Evolutionary conservation across 2,329 filamentous ascomycete species (phyloP).

Genomic region (Cordyceps fumosorosea): DNA sequence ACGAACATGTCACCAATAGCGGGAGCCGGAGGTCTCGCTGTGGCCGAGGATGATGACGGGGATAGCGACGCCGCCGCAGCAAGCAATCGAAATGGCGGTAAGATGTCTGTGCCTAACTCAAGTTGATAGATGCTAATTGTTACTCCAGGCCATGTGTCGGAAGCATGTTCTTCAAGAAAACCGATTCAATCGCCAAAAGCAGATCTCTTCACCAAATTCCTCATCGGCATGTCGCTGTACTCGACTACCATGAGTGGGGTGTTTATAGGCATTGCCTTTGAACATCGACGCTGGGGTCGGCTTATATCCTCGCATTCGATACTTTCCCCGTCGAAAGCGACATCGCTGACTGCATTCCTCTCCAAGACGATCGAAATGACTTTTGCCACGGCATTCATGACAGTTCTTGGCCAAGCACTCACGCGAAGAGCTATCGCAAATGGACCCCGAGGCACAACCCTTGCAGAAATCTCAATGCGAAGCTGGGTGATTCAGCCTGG

Average conservation of each 20-base stretch:
- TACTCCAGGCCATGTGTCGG: slow-evolving; percentile 22
- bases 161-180: slow-evolving; percentile 26
- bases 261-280: slow-evolving; percentile 58
- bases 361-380: slow-evolving; percentile 73
- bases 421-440: slow-evolving; percentile 61
- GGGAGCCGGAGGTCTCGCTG: neutral
- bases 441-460: slow-evolving; percentile 56
- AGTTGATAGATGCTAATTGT: neutral
- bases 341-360: slow-evolving; percentile 59
- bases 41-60: neutral
- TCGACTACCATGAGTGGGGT: slow-evolving; percentile 58
- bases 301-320: slow-evolving; percentile 46
- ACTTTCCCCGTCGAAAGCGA: slow-evolving; percentile 57
- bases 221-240: slow-evolving; percentile 47
- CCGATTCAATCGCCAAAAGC: slow-evolving; percentile 23
- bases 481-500: slow-evolving; percentile 69
- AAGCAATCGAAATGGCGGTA: neutral
- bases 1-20: neutral
- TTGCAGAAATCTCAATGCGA: slow-evolving; percentile 73
- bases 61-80: neutral
- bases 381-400: slow-evolving; percentile 71
- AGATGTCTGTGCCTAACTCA: neutral
- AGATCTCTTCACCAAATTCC: slow-evolving; percentile 43
- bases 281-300: slow-evolving; percentile 56
- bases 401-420: slow-evolving; percentile 67